Percentiles rank a stretch among this genome's conserved stretches.
Conservation (phyloP, 2,329 filamentous ascomycete genomes). For the Colletotrichum sp. region DNA sequence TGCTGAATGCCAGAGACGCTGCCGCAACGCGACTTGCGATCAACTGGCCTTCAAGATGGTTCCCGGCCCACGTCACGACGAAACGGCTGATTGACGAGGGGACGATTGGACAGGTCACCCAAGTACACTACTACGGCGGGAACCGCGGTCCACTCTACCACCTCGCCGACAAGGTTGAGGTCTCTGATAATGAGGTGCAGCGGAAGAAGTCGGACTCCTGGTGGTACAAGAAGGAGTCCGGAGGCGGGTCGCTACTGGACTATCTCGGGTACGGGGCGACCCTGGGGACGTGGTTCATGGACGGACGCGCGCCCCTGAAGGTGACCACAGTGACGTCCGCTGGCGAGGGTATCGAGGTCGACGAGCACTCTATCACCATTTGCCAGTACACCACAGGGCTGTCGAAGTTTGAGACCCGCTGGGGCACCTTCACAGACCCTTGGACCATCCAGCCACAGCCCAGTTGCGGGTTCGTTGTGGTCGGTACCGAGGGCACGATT, state of each 20-base stretch:
- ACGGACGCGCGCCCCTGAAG: background rate
- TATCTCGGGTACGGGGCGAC: background rate
- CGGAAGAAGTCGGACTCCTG: background rate
- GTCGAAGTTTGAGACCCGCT: background rate
- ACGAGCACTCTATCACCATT: background rate
- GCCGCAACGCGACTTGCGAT: background rate
- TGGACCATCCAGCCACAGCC: background rate
- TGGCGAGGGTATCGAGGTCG: background rate
- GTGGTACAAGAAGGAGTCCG: background rate
- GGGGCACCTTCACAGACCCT: background rate
- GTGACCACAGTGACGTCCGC: background rate
- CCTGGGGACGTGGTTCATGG: background rate
- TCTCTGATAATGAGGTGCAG: background rate
- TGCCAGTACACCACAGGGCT: background rate
- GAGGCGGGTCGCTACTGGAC: background rate
- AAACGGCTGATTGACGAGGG: background rate
- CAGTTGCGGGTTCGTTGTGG: background rate
- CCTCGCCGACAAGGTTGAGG: slow-evolving; percentile 1
- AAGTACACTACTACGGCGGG: background rate
- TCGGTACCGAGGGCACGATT: background rate
- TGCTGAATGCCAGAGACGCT: background rate
- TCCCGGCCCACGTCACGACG: background rate
- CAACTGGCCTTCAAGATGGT: background rate
- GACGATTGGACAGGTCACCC: background rate
- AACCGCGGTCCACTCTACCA: background rate